A percentile compares a stretch with the other conserved stretches of the same genome.
phyloP scores from a whole-genome alignment of 176 grass and related monocot species.

The Secale cereale region DNA sequence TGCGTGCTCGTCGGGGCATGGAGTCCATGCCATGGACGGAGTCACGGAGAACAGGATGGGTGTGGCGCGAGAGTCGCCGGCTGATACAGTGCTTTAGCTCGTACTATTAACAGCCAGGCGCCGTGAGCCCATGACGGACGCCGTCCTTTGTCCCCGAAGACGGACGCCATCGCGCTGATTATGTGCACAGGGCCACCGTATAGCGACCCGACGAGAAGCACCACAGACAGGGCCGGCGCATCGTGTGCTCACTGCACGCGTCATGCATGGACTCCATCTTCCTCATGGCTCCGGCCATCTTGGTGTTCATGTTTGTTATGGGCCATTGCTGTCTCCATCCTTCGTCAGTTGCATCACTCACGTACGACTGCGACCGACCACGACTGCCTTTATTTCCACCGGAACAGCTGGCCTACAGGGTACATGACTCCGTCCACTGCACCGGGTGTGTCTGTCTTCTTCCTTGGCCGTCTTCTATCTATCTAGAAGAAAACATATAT shows the following conservation, averaged over 20 bases:
- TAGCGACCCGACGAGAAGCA: neutral
- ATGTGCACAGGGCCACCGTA: neutral
- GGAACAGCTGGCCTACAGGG: neutral
- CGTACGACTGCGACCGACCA: neutral
- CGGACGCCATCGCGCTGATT: neutral
- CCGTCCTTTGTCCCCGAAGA: neutral
- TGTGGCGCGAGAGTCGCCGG: neutral
- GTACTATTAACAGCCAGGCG: neutral
- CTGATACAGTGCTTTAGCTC: neutral
- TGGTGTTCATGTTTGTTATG: neutral
- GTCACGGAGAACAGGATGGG: neutral
- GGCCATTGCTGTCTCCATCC: neutral
- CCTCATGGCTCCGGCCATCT: slow-evolving; percentile 13
- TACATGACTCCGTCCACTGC: neutral
- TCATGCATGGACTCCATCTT: neutral
- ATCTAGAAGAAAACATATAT: neutral
- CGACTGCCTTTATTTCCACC: neutral
- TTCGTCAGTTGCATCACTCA: neutral
- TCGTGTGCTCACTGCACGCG: neutral
- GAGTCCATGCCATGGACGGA: too few relatives aligned
- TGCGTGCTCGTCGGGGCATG: neutral
- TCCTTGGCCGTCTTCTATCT: neutral
- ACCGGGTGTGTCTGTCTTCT: too few relatives aligned
- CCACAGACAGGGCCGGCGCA: neutral
- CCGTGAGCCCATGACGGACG: neutral